A percentile compares a stretch with the other conserved stretches of the same genome.
Conservation (phyloP, 352 stramenopile species). For the Phytophthora macrochlamydospora region DNA sequence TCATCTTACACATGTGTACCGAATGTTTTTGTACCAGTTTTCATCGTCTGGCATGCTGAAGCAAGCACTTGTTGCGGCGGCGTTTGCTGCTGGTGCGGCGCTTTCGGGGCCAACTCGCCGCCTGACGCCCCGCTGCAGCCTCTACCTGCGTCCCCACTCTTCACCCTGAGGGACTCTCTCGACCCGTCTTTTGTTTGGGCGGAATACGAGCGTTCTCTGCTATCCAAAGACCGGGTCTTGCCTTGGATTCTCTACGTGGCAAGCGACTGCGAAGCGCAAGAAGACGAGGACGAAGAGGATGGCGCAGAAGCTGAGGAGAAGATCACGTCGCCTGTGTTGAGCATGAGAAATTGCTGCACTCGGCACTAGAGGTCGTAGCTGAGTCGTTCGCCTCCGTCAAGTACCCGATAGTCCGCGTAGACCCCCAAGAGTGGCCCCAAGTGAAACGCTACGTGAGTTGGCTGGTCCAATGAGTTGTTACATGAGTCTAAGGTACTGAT, state of each 20-base stretch:
- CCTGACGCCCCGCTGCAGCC: neutral
- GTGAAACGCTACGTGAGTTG: constrained; percentile 41
- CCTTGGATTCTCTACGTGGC: constrained; percentile 35
- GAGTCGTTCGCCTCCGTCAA: constrained; percentile 23
- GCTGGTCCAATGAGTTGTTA: neutral
- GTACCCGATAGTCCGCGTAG: constrained; percentile 34
- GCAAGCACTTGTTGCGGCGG: neutral
- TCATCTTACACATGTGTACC: neutral
- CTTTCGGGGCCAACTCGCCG: constrained; percentile 4
- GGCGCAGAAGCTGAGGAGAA: neutral
- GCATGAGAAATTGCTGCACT: constrained; percentile 28
- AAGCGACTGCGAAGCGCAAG: constrained; percentile 1
- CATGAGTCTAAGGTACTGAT: constrained; percentile 2
- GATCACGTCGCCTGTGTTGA: constrained; percentile 6
- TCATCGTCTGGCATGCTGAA: neutral
- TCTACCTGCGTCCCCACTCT: constrained; percentile 15
- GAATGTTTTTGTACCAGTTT: neutral
- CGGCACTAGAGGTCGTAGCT: constrained; percentile 16
- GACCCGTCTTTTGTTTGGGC: constrained; percentile 27
- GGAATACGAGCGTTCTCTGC: constrained; percentile 41
- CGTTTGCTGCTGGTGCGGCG: neutral
- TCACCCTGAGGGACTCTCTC: constrained; percentile 10
- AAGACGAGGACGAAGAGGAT: constrained; percentile 15
- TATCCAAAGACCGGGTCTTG: constrained; percentile 20
- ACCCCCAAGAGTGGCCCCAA: constrained; percentile 23